Base-by-base conservation (phyloP, 1,284 basidiomycete genomes). In the Papiliotrema laurentii region DNA sequence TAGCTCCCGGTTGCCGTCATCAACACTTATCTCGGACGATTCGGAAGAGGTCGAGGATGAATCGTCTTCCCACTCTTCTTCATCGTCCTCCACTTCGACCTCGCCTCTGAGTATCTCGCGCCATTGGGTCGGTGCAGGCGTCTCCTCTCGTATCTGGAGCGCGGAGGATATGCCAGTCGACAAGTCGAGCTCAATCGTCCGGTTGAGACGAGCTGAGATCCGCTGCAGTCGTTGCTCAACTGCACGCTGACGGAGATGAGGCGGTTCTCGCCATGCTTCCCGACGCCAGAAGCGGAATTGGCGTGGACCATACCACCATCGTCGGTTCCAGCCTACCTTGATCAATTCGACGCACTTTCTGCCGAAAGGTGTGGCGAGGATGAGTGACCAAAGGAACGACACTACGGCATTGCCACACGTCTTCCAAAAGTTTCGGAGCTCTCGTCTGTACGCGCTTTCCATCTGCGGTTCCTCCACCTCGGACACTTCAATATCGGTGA, bases 221-320 rank as follows among this genome's bases (percentile, higher is more conserved):
- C n/a, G n/a, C 21, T 39, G 18, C 14, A 33, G 18, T n/a, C 36
- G 43, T 30, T 18, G 40, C 21, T 26, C 43, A 4, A 39, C 39
- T 3, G 38, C 33, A 22, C 40, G 54, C 35, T 43, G 42, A 35
- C 43, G 43, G 25, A 50, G 31, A 16, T 47, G 41, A 10, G 28
- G 2, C 13, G 61, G 64, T 26, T 56, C 60, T 7, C 43, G 31
- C 70, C 70, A 72, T 1, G 64, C 68, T 2, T 53, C 60, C 21
- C 62, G 37, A 11, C 63, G 45, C 69, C 69, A 71, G 33, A 71
- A 43, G 9, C 58, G 50, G 67, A 67, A 71, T 10, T 56, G 49
- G n/a, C 69, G 47, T 2, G 69, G 69, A 2, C 71, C 71, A 47
- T 68, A 73, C 68, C 67, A 71, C 69, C 71, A 71, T 30, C 67